These are phyloP conservation scores for Linnemannia exigua DNA, from an alignment of 192 early-diverging fungal species.

Conservation along the genomic window DNA sequence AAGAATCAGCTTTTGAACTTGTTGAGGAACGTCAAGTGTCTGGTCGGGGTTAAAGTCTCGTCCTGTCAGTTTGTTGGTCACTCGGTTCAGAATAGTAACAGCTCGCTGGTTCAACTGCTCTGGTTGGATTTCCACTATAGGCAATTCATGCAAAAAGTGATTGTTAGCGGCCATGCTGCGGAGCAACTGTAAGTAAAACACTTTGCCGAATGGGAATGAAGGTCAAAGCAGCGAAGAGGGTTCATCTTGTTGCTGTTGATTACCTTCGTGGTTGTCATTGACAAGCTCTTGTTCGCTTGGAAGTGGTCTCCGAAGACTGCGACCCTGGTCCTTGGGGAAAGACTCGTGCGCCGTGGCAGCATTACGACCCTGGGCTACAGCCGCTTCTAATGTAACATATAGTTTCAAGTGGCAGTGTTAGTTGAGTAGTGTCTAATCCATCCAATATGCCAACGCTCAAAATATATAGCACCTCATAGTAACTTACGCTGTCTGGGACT, in stretches of 20 bases:
- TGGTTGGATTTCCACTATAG: slow-evolving; percentile 30
- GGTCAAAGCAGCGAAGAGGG: background rate
- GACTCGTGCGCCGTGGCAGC: slow-evolving; percentile 4
- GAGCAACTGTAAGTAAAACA: background rate
- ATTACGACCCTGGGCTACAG: slow-evolving; percentile 5
- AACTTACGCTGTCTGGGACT: slow-evolving; percentile 57
- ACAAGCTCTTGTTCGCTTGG: slow-evolving; percentile 41
- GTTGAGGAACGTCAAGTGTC: slow-evolving; percentile 81
- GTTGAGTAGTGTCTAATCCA: background rate
- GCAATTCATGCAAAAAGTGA: background rate
- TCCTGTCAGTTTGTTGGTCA: slow-evolving; percentile 92
- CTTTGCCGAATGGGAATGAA: too few species aligned
- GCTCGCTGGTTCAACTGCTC: slow-evolving; percentile 67
- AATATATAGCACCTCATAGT: background rate
- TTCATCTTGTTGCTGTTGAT: background rate
- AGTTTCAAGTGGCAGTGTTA: background rate
- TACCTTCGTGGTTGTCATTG: slow-evolving; percentile 38
- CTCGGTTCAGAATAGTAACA: slow-evolving; percentile 85
- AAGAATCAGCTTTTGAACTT: slow-evolving; percentile 90
- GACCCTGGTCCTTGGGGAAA: slow-evolving; percentile 35
- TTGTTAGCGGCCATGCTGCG: background rate
- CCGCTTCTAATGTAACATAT: slow-evolving; percentile 29
- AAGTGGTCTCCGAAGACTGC: slow-evolving; percentile 41
- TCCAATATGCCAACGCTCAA: background rate
- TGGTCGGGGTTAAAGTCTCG: slow-evolving; percentile 89